Evolutionary conservation across 2,329 filamentous ascomycete species (phyloP).

Genomic region (Nemania bipapillata): DNA sequence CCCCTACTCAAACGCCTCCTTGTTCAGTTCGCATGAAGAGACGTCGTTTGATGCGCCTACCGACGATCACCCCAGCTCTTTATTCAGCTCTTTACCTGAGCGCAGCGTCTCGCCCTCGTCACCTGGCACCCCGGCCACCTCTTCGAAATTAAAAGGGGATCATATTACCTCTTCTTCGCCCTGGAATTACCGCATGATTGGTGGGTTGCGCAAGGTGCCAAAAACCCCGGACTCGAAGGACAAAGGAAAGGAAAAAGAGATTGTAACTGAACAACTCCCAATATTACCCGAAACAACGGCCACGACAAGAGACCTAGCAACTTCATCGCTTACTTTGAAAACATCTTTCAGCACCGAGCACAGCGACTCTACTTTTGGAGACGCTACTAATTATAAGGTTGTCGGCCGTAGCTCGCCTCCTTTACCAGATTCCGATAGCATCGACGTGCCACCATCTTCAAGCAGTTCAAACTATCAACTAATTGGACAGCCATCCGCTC

Average conservation of each 20-base stretch:
- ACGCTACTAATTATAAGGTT: conserved; percentile 66
- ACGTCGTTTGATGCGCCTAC: conserved; percentile 61
- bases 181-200: conserved; percentile 66
- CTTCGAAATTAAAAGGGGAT: conserved; percentile 53
- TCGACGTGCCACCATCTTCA: conserved; percentile 56
- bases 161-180: conserved; percentile 54
- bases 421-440: conserved; percentile 55
- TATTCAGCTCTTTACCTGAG: conserved; percentile 61
- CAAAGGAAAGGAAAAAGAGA: conserved; percentile 56
- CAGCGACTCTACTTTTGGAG: conserved; percentile 58
- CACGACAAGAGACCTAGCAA: conserved; percentile 35
- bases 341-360: conserved; percentile 55
- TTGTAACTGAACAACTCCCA: conserved; percentile 48
- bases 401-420: conserved; percentile 61
- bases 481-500: conserved; percentile 63
- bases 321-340: conserved; percentile 48
- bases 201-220: conserved; percentile 65
- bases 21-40: conserved; percentile 62
- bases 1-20: conserved; percentile 57
- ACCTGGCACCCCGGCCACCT: conserved; percentile 50
- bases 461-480: conserved; percentile 62
- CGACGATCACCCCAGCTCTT: conserved; percentile 60
- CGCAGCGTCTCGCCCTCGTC: conserved; percentile 55
- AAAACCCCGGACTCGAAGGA: conserved; percentile 55
- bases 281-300: conserved; percentile 48